Evolutionary conservation across 2,329 filamentous ascomycete genomes (phyloP).

Genomic region (Blumeriella jaapii): DNA sequence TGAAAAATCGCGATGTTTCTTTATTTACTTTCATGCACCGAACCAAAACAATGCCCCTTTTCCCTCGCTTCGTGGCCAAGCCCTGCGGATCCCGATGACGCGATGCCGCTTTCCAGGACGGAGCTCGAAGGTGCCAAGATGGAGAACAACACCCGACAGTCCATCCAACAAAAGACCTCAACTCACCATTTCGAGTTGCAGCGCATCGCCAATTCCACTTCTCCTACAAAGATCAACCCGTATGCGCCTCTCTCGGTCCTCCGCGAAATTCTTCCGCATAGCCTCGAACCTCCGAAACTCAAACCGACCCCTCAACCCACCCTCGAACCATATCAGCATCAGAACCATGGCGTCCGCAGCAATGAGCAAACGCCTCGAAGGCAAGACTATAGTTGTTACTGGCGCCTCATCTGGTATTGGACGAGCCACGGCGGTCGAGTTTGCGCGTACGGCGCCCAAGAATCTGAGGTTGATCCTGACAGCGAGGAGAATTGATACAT

Average conservation of each 20-base stretch:
- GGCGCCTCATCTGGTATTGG: constrained; percentile 93
- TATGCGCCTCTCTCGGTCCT: constrained; percentile 9
- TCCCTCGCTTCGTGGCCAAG: too few species aligned
- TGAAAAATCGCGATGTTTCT: too few species aligned
- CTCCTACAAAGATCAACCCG: constrained; percentile 1
- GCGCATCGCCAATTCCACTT: not conserved
- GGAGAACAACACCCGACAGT: too few species aligned
- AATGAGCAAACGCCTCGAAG: constrained; percentile 71
- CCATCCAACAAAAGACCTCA: not conserved
- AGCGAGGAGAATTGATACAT: constrained; percentile 69
- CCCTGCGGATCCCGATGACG: too few species aligned
- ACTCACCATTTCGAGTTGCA: not conserved
- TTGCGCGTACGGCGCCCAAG: constrained; percentile 72
- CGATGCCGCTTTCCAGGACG: too few species aligned
- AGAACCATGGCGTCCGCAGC: constrained; percentile 51
- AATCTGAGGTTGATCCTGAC: constrained; percentile 78
- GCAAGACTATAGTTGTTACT: constrained; percentile 87
- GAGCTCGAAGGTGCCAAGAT: too few species aligned
- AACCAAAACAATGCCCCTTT: too few species aligned
- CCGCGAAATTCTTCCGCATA: constrained; percentile 10
- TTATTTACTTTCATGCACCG: too few species aligned
- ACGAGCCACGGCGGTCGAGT: constrained; percentile 72
- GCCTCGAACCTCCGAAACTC: constrained; percentile 1
- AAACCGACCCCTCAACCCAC: not conserved
- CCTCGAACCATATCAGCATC: constrained; percentile 3